Conservation (phyloP, 176 grass and related monocot genomes). For the Aegilops speltoides region DNA sequence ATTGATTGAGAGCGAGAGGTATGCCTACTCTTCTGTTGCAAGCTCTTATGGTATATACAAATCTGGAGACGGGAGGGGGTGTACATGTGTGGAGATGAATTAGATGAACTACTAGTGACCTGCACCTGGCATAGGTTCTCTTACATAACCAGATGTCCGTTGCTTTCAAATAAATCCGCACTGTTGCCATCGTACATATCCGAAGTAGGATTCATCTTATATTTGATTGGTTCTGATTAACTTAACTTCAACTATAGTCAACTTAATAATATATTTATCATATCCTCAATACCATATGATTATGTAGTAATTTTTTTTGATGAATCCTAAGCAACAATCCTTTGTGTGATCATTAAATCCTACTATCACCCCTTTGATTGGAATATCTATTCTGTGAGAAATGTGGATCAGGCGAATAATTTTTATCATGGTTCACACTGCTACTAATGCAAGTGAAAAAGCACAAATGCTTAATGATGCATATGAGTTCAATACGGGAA, state of each 20-base stretch:
- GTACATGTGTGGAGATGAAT: background rate
- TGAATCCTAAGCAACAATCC: background rate
- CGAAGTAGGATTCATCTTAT: background rate
- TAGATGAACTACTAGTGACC: background rate
- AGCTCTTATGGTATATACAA: conserved; percentile 11
- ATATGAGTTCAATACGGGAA: background rate
- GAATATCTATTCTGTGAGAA: background rate
- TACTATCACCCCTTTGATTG: background rate
- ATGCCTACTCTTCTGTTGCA: conserved; percentile 22
- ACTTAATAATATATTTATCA: background rate
- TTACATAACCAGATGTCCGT: background rate
- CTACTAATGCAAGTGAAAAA: background rate
- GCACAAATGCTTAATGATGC: background rate
- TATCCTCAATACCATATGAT: background rate
- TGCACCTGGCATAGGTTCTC: background rate
- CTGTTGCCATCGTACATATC: background rate
- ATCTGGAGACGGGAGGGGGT: too few species aligned
- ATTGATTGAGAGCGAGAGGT: conserved; percentile 98
- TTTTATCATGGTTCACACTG: background rate
- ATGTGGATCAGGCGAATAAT: background rate
- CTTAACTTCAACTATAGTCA: background rate
- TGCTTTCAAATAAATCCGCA: conserved; percentile 2
- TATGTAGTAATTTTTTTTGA: background rate
- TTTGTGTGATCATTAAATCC: background rate
- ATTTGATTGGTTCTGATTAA: conserved; percentile 6